These are phyloP conservation scores for Claviceps spartinae DNA, from an alignment of 2,329 filamentous ascomycete genomes.

Conservation along the genomic window DNA sequence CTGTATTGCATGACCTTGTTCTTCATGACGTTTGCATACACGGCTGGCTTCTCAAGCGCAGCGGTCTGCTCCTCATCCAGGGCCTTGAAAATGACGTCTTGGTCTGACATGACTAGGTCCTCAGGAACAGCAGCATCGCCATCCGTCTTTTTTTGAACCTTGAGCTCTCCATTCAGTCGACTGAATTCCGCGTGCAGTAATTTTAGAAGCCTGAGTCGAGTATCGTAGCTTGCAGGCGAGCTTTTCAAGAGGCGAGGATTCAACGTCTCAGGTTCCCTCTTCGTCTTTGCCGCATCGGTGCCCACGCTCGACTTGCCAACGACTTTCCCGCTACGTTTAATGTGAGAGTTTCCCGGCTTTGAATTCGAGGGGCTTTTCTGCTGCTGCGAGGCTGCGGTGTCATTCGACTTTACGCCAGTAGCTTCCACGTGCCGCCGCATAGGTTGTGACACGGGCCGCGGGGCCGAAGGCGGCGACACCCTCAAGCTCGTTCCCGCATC, in stretches of 20 bases:
- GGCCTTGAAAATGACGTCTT: constrained; percentile 53
- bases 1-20: constrained; percentile 64
- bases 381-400: background rate
- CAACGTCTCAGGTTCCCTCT: constrained; percentile 35
- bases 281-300: background rate
- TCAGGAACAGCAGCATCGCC: constrained; percentile 19
- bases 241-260: constrained; percentile 52
- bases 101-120: constrained; percentile 41
- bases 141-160: constrained; percentile 31
- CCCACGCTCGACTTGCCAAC: background rate
- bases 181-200: constrained; percentile 51
- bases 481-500: background rate
- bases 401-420: constrained; percentile 1
- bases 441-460: constrained; percentile 20
- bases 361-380: background rate
- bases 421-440: constrained; percentile 10
- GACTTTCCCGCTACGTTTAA: background rate
- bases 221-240: constrained; percentile 42
- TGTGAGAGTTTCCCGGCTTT: background rate
- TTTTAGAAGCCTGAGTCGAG: constrained; percentile 43
- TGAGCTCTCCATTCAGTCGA: constrained; percentile 52
- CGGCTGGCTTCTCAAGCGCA: constrained; percentile 49
- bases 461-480: constrained; percentile 9
- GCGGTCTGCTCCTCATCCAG: constrained; percentile 68
- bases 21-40: constrained; percentile 79